Evolutionary conservation across 495 filamentous ascomycete genomes (phyloP), one percentile per base, ranked within the genome.

Genomic region (Pyrenula aspistea): DNA sequence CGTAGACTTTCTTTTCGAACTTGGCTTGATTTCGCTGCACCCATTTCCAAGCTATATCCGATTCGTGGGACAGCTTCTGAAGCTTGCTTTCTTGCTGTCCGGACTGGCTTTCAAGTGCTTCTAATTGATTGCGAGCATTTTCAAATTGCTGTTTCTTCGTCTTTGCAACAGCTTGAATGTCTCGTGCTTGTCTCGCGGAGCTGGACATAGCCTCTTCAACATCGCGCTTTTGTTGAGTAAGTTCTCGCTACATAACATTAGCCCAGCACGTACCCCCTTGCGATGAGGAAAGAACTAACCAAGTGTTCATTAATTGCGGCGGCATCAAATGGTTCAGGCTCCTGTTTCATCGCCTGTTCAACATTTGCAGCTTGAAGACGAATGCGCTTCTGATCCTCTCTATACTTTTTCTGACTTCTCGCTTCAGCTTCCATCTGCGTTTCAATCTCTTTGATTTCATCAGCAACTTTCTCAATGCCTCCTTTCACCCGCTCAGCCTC

Each of bases 1-100:
- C 91, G 67, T 89, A 91, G 22, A 97, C 85, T 59, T 86, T 78
- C 55, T 86, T 81, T 65, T 91, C 80, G 57, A 97, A 96, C 23
- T 77, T 65, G 60, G 79, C 67, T 49, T 77, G 80, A 66, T 97
- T 83, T 1, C 82, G 65, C 59, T 84, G 76, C 56, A 96, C 70
- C 88, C 91, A 97, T 51, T 82, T 77, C 82, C 91, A 96, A 22
- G 83, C 85, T 61, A 65, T 75, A 11, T 74, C 71, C 1, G 85
- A 82, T 56, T 97, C 88, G 0, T 25, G 49, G 2, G 86, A 84
- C 1, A 73, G 1, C 4, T 60, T 66, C 42, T 68, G 70, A 10
- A 96, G 74, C 60, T 84, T 82, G 49, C 62, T 78, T 57, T 84
- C 76, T 57, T 88, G 84, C 61, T 87, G 86, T 12, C 93, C 93